Base-by-base conservation (phyloP, 2,329 filamentous ascomycete species). In the Chaetomiaceae sp. region DNA sequence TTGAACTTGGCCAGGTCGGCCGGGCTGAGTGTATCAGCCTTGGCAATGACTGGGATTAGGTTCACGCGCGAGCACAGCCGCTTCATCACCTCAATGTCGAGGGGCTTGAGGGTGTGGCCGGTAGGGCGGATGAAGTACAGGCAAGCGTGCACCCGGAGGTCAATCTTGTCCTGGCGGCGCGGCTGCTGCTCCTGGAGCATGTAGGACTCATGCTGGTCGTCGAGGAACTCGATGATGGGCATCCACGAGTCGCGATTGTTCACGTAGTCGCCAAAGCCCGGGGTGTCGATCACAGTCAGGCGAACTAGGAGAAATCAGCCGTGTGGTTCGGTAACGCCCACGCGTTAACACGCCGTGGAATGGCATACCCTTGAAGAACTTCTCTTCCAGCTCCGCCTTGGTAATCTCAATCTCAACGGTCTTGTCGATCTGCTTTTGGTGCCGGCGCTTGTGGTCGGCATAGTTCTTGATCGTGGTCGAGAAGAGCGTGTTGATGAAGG, bases 401-500 rank as follows among this genome's bases (percentile, higher is more conserved):
- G 93, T 98, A 67, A 98, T 98, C 72, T 98, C 93, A 61, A 98
- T 98, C 76, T 98, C 94, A 57, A 98, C 93, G 10, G 93, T 98
- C 81, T 97, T 97, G 76, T 98, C 93, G 60, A 97, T 82, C 77
- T 98, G 93, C 83, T 98, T 98, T 74, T 93, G 88, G 72, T 98
- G 93, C 66, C 93, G 88, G 72, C 89, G 87, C 80, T 95, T 95
- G 81, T 98, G 91, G 72, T 98, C 93, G 79, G 93, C 93, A 71
- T 98, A 98, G 81, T 97, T 98, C 81, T 98, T 98, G 81, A 98
- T 98, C 62, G 93, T 98, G 58, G 94, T 98, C 54, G 93, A 98
- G 80, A 98, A 98, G 52, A 98, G 84, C 50, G 93, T 98, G 83
- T 98, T 98, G 83, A 98, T 97, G 74, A 98, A 98, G 63, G 93